Conservation (phyloP, 192 early-diverging fungal species). For the Oehlia diaphana region DNA sequence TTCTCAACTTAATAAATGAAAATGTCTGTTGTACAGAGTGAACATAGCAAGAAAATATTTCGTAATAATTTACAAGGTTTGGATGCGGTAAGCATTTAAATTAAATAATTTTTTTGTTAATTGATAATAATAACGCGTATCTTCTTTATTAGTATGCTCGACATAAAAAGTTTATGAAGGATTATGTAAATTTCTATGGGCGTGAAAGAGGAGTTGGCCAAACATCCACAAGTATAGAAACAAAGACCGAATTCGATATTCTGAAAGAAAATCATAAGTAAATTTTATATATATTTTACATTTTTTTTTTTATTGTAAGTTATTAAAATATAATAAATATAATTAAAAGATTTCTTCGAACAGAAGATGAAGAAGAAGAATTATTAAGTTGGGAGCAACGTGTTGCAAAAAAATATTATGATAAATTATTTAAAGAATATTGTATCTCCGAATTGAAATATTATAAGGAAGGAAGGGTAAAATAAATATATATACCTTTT, state of each 20-base stretch:
- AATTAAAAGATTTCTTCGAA: slow-evolving; percentile 57
- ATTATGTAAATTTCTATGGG: slow-evolving; percentile 54
- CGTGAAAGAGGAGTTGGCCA: background rate
- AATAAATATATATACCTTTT: background rate
- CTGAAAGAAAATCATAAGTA: slow-evolving; percentile 71
- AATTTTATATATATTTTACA: background rate
- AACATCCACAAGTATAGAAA: background rate
- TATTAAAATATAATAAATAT: background rate
- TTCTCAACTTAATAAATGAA: no score
- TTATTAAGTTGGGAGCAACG: slow-evolving; percentile 65
- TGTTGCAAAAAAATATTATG: slow-evolving; percentile 84
- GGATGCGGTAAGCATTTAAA: slow-evolving; percentile 42
- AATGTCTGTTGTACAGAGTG: background rate
- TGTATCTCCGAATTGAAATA: slow-evolving; percentile 68
- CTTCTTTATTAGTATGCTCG: slow-evolving; percentile 41
- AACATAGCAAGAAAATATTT: slow-evolving; percentile 33
- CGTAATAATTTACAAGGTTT: slow-evolving; percentile 45
- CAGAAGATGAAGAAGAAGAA: slow-evolving; percentile 40
- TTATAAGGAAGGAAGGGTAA: slow-evolving; percentile 66
- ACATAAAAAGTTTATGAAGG: slow-evolving; percentile 62
- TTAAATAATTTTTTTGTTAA: background rate
- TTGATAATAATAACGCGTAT: background rate
- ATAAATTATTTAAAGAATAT: slow-evolving; percentile 85
- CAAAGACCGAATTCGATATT: slow-evolving; percentile 67
- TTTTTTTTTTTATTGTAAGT: background rate